Evolutionary conservation across 805 yeast genomes (phyloP).

Genomic region (Isabelozyma pseudorhagii): DNA sequence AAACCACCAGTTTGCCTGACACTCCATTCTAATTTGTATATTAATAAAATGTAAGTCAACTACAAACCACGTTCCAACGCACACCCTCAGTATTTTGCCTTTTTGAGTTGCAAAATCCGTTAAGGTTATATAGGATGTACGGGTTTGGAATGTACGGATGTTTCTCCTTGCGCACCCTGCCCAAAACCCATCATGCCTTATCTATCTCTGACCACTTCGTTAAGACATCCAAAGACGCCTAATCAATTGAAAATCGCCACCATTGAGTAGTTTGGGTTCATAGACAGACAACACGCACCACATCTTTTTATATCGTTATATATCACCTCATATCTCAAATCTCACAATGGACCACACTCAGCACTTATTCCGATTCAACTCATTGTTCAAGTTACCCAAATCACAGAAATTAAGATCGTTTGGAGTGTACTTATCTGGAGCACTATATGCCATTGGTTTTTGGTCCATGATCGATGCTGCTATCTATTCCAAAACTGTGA

Average conservation of each 20-base stretch:
- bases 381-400: slow-evolving; percentile 59
- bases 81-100: neutral
- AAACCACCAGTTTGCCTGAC: neutral
- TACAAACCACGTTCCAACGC: neutral
- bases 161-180: no score
- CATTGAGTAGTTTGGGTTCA: neutral
- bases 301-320: neutral
- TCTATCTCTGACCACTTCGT: neutral
- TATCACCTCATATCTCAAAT: neutral
- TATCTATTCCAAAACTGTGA: slow-evolving; percentile 76
- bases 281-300: neutral
- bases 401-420: slow-evolving; percentile 65
- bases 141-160: neutral
- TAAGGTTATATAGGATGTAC: neutral
- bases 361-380: slow-evolving; percentile 61
- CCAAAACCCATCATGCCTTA: neutral
- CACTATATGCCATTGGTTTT: slow-evolving; percentile 78
- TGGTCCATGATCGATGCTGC: slow-evolving; percentile 91
- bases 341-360: slow-evolving; percentile 39
- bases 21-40: neutral
- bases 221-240: neutral
- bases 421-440: slow-evolving; percentile 78
- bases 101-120: neutral
- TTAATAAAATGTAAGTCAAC: neutral
- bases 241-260: neutral